A percentile compares a stretch with the other conserved stretches of the same genome.
Evolutionary conservation across 495 filamentous ascomycete genomes (phyloP).

Genomic region (Annulohypoxylon moriforme): DNA sequence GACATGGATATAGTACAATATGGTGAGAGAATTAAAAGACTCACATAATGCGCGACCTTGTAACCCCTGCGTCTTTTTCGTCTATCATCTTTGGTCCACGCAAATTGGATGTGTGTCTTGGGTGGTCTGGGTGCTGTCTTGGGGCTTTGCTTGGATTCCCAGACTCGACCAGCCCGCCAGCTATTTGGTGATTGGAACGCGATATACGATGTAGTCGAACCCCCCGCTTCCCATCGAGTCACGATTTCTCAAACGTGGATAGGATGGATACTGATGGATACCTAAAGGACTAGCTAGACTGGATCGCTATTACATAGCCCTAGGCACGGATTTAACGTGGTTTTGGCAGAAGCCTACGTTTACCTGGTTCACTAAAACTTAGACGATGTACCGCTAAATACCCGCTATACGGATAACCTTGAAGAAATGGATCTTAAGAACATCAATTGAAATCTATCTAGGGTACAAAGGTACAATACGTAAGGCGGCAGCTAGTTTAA

Average conservation of each 20-base stretch:
- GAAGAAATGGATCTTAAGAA: not conserved
- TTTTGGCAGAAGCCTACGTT: not conserved
- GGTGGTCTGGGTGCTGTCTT: not conserved
- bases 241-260: constrained; percentile 7
- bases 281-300: not conserved
- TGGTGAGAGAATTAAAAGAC: constrained; percentile 44
- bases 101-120: constrained; percentile 21
- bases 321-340: constrained; percentile 4
- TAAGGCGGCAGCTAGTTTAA: constrained; percentile 36
- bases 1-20: constrained; percentile 23
- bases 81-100: constrained; percentile 16
- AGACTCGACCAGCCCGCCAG: not conserved
- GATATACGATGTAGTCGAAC: constrained; percentile 25
- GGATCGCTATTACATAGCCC: not conserved
- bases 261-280: not conserved
- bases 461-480: not conserved
- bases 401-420: not conserved
- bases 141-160: not conserved
- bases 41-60: constrained; percentile 32
- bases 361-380: not conserved
- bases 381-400: not conserved
- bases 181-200: constrained; percentile 23
- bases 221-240: not conserved
- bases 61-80: constrained; percentile 14
- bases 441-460: not conserved